These are phyloP conservation scores for Carex littledalei DNA, from an alignment of 176 grass and related monocot species.

Conservation along the genomic window DNA sequence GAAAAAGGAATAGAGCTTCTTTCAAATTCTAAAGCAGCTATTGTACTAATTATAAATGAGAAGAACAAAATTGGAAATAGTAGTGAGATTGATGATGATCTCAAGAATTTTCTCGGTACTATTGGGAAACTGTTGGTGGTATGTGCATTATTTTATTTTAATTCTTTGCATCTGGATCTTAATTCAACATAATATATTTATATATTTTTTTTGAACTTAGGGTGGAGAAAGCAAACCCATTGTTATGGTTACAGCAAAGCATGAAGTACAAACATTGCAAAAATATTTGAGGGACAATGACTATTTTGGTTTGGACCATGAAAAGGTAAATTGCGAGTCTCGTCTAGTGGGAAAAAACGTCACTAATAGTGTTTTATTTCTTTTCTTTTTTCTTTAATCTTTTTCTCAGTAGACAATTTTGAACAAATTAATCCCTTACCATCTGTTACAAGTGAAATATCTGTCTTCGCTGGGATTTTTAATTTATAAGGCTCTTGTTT, in stretches of 20 bases:
- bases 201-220: constrained; percentile 32
- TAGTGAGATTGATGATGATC: constrained; percentile 29
- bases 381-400: neutral
- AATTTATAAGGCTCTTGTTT: neutral
- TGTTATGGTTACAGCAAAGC: constrained; percentile 46
- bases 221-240: constrained; percentile 46
- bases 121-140: constrained; percentile 49
- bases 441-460: neutral
- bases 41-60: constrained; percentile 53
- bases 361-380: neutral
- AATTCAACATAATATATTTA: neutral
- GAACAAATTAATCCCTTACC: neutral
- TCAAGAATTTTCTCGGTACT: constrained; percentile 39
- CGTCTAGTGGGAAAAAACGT: neutral
- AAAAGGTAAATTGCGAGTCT: constrained; percentile 49
- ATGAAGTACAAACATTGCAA: constrained; percentile 38
- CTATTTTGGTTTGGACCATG: constrained; percentile 61
- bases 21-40: constrained; percentile 66
- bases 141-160: neutral
- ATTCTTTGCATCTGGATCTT: neutral
- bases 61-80: constrained; percentile 22
- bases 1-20: constrained; percentile 46
- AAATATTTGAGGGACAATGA: constrained; percentile 48
- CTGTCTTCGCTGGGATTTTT: neutral
- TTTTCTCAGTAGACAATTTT: neutral